These are phyloP conservation scores for Taiozyma sp. DNA, from an alignment of 1,139 yeast genomes.

Conservation along the genomic window DNA sequence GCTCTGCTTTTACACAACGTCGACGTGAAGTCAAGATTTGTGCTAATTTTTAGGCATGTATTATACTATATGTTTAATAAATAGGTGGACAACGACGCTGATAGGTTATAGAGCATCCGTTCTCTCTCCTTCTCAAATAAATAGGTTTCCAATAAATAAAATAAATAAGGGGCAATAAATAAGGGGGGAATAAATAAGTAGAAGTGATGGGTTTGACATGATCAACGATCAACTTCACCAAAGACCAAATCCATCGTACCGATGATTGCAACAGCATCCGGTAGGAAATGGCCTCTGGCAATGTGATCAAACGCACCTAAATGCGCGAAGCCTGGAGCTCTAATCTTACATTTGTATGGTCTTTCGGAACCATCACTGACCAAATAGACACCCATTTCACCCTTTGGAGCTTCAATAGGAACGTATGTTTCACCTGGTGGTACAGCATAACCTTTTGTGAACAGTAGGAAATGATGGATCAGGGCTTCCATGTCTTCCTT, in stretches of 20 bases:
- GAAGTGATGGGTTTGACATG: conserved; percentile 1
- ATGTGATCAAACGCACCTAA: conserved; percentile 85
- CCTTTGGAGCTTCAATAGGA: conserved; percentile 93
- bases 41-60: background rate
- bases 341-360: conserved; percentile 88
- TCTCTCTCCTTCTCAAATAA: conserved; percentile 1
- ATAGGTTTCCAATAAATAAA: conserved; percentile 9
- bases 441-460: conserved; percentile 85
- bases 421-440: conserved; percentile 92
- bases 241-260: conserved; percentile 96
- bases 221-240: conserved; percentile 88
- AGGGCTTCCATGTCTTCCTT: conserved; percentile 93
- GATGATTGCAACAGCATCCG: conserved; percentile 91
- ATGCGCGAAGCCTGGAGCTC: conserved; percentile 93
- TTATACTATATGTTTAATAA: conserved; percentile 2
- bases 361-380: conserved; percentile 89
- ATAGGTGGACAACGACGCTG: conserved; percentile 4
- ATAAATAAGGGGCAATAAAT: conserved; percentile 4
- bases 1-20: no score
- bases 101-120: no score
- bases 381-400: conserved; percentile 90
- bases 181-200: background rate
- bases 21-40: no score
- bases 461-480: conserved; percentile 83
- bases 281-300: conserved; percentile 81